Conservation (phyloP, 768 basidiomycete genomes). For the Podaxis sp. region DNA sequence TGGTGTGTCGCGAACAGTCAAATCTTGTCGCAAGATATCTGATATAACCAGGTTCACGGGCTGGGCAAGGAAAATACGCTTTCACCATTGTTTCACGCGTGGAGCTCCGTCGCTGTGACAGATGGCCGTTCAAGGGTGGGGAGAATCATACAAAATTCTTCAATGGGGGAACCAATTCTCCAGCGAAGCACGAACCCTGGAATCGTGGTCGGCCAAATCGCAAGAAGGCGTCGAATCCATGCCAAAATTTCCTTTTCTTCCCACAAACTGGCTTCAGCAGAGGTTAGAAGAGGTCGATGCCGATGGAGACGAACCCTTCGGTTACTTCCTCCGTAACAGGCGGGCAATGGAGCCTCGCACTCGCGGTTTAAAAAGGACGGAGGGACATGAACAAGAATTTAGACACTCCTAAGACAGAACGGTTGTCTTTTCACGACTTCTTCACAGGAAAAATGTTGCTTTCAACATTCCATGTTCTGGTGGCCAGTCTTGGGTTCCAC, state of each 20-base stretch:
- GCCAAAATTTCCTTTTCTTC: neutral
- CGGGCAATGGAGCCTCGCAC: neutral
- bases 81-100: too few relatives aligned
- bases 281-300: neutral
- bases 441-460: neutral
- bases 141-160: neutral
- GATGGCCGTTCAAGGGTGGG: neutral
- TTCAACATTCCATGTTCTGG: conserved; percentile 3
- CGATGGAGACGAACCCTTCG: neutral
- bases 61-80: too few relatives aligned
- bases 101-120: neutral
- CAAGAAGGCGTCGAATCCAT: neutral
- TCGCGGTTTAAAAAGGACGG: neutral
- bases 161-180: neutral
- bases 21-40: too few relatives aligned
- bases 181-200: neutral
- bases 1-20: too few relatives aligned
- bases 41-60: too few relatives aligned
- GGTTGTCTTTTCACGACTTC: too few relatives aligned
- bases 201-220: neutral
- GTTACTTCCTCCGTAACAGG: neutral
- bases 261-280: neutral
- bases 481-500: neutral
- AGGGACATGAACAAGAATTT: neutral
- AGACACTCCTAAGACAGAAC: neutral